Evolutionary conservation across 2,329 filamentous ascomycete species (phyloP).

Genomic region (Botryotinia globosa): DNA sequence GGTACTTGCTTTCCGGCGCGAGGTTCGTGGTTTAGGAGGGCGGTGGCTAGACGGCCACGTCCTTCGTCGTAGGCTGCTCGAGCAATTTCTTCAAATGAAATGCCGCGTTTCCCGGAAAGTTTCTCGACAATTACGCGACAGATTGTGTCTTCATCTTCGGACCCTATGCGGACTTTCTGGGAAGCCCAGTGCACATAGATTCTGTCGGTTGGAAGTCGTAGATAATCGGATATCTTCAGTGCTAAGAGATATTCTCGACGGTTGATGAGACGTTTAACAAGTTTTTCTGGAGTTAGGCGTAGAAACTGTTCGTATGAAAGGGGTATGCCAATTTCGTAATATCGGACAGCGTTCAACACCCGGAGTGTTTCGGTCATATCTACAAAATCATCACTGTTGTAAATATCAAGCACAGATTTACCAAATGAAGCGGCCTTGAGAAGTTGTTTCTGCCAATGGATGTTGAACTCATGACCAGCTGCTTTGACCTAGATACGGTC

Average conservation of each 20-base stretch:
- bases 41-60: slow-evolving; percentile 80
- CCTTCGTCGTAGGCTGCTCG: slow-evolving; percentile 93
- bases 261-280: slow-evolving; percentile 83
- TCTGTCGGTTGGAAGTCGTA: slow-evolving; percentile 79
- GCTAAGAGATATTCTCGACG: slow-evolving; percentile 89
- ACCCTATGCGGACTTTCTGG: slow-evolving; percentile 82
- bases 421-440: slow-evolving; percentile 97
- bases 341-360: slow-evolving; percentile 87
- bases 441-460: slow-evolving; percentile 91
- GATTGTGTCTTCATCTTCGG: slow-evolving; percentile 82
- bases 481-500: slow-evolving; percentile 59
- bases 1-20: slow-evolving; percentile 95
- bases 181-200: slow-evolving; percentile 98
- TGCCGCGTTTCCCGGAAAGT: slow-evolving; percentile 81
- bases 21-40: slow-evolving; percentile 89
- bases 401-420: slow-evolving; percentile 94
- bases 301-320: slow-evolving; percentile 93
- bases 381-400: slow-evolving; percentile 98
- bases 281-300: slow-evolving; percentile 80
- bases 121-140: slow-evolving; percentile 84
- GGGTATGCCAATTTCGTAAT: slow-evolving; percentile 85
- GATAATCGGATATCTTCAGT: slow-evolving; percentile 80
- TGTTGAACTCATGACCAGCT: slow-evolving; percentile 85
- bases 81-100: slow-evolving; percentile 94
- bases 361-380: slow-evolving; percentile 95